phyloP scores from a whole-genome alignment of 2,329 filamentous ascomycete genomes.

The Periconia sp. region DNA sequence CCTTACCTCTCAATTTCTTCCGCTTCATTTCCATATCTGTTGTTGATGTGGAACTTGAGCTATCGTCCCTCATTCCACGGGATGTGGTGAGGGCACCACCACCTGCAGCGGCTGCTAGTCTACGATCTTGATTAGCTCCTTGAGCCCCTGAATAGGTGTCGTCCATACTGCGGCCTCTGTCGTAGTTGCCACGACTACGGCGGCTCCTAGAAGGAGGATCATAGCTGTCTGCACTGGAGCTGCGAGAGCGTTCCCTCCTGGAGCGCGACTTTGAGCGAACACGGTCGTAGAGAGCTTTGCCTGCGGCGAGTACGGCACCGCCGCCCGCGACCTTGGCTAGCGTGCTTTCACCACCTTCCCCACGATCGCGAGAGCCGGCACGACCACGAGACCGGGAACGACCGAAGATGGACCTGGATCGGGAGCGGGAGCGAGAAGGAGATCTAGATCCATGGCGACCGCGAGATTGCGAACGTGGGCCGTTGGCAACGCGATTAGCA shows the following conservation, averaged over 20 bases:
- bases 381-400: conserved; percentile 45
- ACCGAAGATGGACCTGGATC: conserved; percentile 53
- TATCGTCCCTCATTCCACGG: conserved; percentile 21
- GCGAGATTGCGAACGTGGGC: conserved; percentile 65
- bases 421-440: conserved; percentile 70
- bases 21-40: conserved; percentile 64
- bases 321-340: conserved; percentile 52
- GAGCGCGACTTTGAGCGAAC: conserved; percentile 57
- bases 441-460: conserved; percentile 45
- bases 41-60: conserved; percentile 53
- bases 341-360: conserved; percentile 49
- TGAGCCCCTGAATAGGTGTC: conserved; percentile 42
- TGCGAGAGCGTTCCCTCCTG: conserved; percentile 48
- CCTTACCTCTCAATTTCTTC: conserved; percentile 68
- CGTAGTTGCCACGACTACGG: conserved; percentile 39
- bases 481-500: conserved; percentile 83
- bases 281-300: conserved; percentile 57
- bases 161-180: conserved; percentile 46
- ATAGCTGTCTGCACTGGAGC: conserved; percentile 53
- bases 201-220: conserved; percentile 51
- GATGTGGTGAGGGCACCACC: conserved; percentile 33
- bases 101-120: conserved; percentile 38
- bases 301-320: conserved; percentile 53
- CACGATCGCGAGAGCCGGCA: conserved; percentile 44
- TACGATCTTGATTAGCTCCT: conserved; percentile 41